Conservation (phyloP, 2,329 filamentous ascomycete genomes). For the Colletotrichum brevisporum region DNA sequence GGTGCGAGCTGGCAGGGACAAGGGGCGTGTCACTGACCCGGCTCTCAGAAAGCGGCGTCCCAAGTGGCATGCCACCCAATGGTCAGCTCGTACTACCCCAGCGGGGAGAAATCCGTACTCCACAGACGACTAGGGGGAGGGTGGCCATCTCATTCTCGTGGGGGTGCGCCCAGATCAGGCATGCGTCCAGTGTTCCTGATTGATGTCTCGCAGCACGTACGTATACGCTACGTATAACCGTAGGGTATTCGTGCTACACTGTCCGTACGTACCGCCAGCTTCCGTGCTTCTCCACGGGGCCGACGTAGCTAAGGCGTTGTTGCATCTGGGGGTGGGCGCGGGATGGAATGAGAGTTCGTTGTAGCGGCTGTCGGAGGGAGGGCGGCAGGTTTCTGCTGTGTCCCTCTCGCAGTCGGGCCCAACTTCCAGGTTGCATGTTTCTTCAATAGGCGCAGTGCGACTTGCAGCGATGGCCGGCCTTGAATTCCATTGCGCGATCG, state of each 20-base stretch:
- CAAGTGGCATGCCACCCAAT: constrained; percentile 26
- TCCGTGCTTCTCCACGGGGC: constrained; percentile 27
- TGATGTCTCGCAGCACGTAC: constrained; percentile 11
- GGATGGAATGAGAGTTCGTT: constrained; percentile 8
- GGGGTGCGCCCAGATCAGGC: constrained; percentile 22
- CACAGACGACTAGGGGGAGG: constrained; percentile 22
- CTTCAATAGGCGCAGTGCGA: too few species aligned
- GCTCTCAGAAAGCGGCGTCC: constrained; percentile 24
- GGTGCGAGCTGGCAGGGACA: constrained; percentile 12
- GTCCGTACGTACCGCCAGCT: too few species aligned
- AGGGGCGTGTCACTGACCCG: constrained; percentile 36
- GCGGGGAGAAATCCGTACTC: constrained; percentile 40
- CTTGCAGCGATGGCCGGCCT: too few species aligned
- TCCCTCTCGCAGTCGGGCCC: not conserved
- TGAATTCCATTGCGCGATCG: too few species aligned
- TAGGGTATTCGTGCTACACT: too few species aligned
- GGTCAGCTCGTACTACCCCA: constrained; percentile 1
- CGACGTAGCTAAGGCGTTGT: constrained; percentile 27
- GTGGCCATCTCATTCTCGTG: constrained; percentile 20
- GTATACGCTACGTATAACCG: not conserved
- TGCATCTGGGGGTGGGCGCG: constrained; percentile 33
- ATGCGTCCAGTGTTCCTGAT: constrained; percentile 19
- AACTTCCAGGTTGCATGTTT: not conserved
- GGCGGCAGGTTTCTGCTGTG: not conserved
- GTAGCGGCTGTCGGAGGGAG: constrained; percentile 1